Base-by-base conservation (phyloP, 768 basidiomycete species). In the Pulveroboletus sp. region DNA sequence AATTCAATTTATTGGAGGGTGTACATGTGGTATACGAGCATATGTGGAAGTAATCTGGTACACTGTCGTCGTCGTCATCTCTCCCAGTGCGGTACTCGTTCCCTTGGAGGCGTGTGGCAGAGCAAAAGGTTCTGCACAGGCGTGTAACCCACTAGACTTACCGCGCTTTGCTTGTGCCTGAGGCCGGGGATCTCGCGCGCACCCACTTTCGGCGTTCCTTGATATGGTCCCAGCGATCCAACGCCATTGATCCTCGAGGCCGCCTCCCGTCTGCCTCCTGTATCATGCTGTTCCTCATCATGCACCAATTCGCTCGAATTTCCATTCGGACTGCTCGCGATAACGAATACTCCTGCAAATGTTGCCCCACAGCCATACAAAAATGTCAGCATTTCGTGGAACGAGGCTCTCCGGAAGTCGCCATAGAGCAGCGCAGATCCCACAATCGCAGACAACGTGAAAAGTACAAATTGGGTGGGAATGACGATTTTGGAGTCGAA, bases 401-500 rank as follows among this genome's bases (percentile, higher is more conserved):
- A 88, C 10, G 80, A 78, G 12, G 89, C 83, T 52, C 80, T 81
- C 56, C 81, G 77, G 71, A 99, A 99, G 67, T 99, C 95, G 22
- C 90, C 87, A 63, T 95, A 99, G 2, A 99, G 77, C 14, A 99
- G 85, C 2, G 90, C 92, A 5, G 92, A 94, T 23, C 94, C 95
- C 47, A 89, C 73, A 57, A 99, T 94, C 5, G 91, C 92, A 5
- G 90, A 92, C 30, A 98, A 75, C 22, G 90, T 94, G 73, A 98
- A 98, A 48, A 93, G 76, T 26, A 95, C 92, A 65, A 96, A 98
- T 73, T 97, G 94, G 13, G 85, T 85, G 5, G 94, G 95, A 55
- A 98, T 91, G 22, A 97, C 94, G 45, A 85, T 88, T 72, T 96
- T 95, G 68, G 89, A 85, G 63, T 96, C 92, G 65, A 97, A 98